These are phyloP conservation scores for Tubosaeta sp. DNA, from an alignment of 768 basidiomycete species.

Conservation along the genomic window DNA sequence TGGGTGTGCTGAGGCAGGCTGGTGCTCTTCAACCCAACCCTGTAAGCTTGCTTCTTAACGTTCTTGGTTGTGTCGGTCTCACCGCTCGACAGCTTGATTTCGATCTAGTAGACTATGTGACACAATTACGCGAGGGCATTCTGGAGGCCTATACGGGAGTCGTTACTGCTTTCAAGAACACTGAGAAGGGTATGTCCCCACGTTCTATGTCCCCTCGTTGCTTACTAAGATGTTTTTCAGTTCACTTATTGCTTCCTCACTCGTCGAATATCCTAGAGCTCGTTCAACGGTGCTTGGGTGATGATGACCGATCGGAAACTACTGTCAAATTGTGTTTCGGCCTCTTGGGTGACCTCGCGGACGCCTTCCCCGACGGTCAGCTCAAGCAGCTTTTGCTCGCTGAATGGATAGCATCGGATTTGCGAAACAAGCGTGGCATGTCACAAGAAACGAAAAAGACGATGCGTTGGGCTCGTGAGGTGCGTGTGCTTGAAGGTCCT, in stretches of 20 bases:
- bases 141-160: slow-evolving; percentile 96
- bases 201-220: background rate
- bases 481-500: slow-evolving; percentile 31
- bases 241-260: slow-evolving; percentile 54
- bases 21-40: slow-evolving; percentile 85
- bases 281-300: slow-evolving; percentile 66
- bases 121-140: slow-evolving; percentile 87
- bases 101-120: slow-evolving; percentile 90
- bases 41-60: slow-evolving; percentile 41
- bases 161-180: slow-evolving; percentile 84
- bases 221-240: slow-evolving; percentile 4
- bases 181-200: slow-evolving; percentile 55
- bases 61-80: background rate
- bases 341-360: slow-evolving; percentile 89
- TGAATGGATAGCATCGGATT: slow-evolving; percentile 73
- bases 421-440: slow-evolving; percentile 72
- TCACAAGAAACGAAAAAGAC: slow-evolving; percentile 81
- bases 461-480: slow-evolving; percentile 91
- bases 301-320: slow-evolving; percentile 81
- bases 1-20: slow-evolving; percentile 88
- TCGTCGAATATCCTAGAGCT: slow-evolving; percentile 75
- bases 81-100: slow-evolving; percentile 58
- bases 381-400: slow-evolving; percentile 74
- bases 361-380: slow-evolving; percentile 76
- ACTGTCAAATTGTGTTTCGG: slow-evolving; percentile 76